Evolutionary conservation across 1,284 basidiomycete species (phyloP).

Genomic region (Hymenochaete sp.): DNA sequence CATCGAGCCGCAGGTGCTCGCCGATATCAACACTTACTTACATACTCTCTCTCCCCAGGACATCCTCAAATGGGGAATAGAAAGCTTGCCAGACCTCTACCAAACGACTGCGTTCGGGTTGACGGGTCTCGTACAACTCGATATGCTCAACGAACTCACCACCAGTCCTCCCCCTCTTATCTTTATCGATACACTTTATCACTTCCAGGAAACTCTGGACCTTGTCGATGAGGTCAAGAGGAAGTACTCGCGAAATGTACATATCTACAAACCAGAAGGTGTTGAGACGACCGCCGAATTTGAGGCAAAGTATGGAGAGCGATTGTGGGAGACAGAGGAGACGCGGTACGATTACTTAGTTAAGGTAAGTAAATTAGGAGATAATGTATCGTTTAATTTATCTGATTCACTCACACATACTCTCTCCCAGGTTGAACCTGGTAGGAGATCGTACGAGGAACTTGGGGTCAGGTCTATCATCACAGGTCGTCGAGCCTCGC

Average conservation of each 20-base stretch:
- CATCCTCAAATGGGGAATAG: conserved; percentile 77
- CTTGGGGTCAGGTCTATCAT: conserved; percentile 84
- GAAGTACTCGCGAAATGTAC: conserved; percentile 67
- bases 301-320: conserved; percentile 73
- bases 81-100: conserved; percentile 69
- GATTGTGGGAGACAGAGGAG: conserved; percentile 87
- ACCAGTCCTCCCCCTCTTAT: conserved; percentile 63
- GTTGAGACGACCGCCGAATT: conserved; percentile 70
- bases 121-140: conserved; percentile 83
- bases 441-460: conserved; percentile 78
- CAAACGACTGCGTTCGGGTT: conserved; percentile 94
- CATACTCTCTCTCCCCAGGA: conserved; percentile 65
- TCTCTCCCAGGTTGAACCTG: conserved; percentile 75
- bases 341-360: conserved; percentile 86
- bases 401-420: neutral
- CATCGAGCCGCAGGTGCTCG: conserved; percentile 53
- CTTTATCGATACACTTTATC: conserved; percentile 95
- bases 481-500: conserved; percentile 87
- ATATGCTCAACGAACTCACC: conserved; percentile 84
- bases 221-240: conserved; percentile 75
- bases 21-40: conserved; percentile 66
- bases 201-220: conserved; percentile 89
- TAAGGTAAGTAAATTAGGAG: conserved; percentile 49
- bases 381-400: neutral
- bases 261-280: conserved; percentile 74